These are phyloP conservation scores for Prunus yedoensis DNA, from an alignment of 331 rosid genomes.

Conservation along the genomic window DNA sequence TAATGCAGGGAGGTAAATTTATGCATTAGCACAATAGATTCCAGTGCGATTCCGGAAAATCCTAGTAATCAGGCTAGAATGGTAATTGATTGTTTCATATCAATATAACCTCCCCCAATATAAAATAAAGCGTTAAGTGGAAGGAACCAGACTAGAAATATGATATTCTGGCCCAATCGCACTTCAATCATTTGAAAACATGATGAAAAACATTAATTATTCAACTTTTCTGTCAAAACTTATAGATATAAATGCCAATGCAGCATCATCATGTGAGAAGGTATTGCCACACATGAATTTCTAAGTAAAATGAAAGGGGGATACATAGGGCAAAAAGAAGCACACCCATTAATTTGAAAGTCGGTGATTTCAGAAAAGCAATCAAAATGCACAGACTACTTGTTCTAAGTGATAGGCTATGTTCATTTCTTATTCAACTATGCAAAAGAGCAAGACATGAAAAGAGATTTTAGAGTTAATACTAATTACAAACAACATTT, in stretches of 20 bases:
- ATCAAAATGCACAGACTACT: neutral
- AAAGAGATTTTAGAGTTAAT: neutral
- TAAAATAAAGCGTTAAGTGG: neutral
- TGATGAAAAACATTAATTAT: neutral
- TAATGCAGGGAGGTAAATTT: neutral
- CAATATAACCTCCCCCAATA: neutral
- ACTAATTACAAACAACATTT: neutral
- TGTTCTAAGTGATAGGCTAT: neutral
- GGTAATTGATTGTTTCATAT: neutral
- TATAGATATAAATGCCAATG: neutral
- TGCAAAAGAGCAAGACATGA: neutral
- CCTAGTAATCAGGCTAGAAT: neutral
- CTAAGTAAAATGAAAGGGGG: neutral
- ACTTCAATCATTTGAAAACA: constrained; percentile 1
- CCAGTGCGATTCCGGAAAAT: neutral
- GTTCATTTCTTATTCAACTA: neutral
- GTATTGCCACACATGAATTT: neutral
- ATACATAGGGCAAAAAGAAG: neutral
- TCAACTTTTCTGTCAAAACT: neutral
- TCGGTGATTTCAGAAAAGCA: neutral
- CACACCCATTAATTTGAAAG: neutral
- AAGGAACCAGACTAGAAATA: neutral
- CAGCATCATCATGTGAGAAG: neutral
- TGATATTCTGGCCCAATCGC: neutral
- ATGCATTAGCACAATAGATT: neutral